phyloP scores from a whole-genome alignment of 768 basidiomycete species.

The Phallus indusiatus region DNA sequence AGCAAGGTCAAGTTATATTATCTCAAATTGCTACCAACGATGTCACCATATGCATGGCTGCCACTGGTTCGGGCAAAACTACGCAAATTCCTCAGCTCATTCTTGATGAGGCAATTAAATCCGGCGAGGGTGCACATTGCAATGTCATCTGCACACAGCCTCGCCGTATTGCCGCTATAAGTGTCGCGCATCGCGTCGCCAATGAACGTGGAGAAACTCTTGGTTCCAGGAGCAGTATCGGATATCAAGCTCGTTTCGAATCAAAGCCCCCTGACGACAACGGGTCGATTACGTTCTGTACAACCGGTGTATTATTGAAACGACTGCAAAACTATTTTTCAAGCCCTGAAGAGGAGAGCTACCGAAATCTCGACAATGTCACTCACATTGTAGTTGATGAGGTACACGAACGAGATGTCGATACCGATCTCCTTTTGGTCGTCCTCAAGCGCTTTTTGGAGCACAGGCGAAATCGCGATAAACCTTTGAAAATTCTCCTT shows the following conservation, averaged over 20 bases:
- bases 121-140: constrained; percentile 72
- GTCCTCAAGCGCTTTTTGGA: constrained; percentile 77
- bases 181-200: constrained; percentile 84
- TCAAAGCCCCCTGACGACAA: constrained; percentile 65
- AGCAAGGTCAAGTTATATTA: constrained; percentile 57
- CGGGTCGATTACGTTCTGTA: constrained; percentile 88
- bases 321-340: constrained; percentile 51
- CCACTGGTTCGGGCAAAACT: constrained; percentile 89
- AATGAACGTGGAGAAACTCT: constrained; percentile 71
- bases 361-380: constrained; percentile 54
- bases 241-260: constrained; percentile 92
- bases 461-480: constrained; percentile 58
- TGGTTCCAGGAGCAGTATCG: constrained; percentile 55
- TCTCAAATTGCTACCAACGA: constrained; percentile 64
- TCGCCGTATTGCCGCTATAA: constrained; percentile 82
- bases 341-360: constrained; percentile 40
- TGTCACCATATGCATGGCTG: constrained; percentile 83
- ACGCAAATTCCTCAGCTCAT: constrained; percentile 92
- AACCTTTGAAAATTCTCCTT: constrained; percentile 76
- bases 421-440: constrained; percentile 83
- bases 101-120: constrained; percentile 71
- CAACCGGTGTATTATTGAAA: constrained; percentile 84
- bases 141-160: constrained; percentile 94
- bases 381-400: constrained; percentile 93
- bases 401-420: constrained; percentile 91